A percentile compares a stretch with the other conserved stretches of the same genome.
These are phyloP conservation scores for Spatholobus suberectus DNA, from an alignment of 306 rosid species.

Conservation along the genomic window DNA sequence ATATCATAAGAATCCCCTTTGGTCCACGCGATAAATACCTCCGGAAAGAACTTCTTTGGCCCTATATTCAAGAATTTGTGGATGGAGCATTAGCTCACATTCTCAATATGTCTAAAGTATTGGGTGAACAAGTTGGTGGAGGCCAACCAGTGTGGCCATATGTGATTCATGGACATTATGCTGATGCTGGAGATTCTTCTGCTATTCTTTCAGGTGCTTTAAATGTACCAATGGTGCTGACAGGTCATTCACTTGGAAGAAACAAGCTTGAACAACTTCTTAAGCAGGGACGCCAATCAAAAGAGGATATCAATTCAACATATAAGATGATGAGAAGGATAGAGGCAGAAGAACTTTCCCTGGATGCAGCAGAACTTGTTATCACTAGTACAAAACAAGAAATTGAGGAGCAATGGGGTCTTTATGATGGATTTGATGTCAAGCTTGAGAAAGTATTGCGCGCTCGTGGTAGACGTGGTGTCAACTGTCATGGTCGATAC, in stretches of 20 bases:
- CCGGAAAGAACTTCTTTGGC: constrained; percentile 90
- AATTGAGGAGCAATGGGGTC: constrained; percentile 96
- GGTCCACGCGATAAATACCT: constrained; percentile 89
- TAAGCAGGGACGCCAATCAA: constrained; percentile 91
- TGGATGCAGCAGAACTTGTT: constrained; percentile 92
- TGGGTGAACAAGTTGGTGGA: constrained; percentile 86
- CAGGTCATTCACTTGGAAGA: constrained; percentile 93
- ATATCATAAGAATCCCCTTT: constrained; percentile 82
- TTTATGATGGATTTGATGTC: constrained; percentile 90
- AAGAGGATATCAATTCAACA: constrained; percentile 87
- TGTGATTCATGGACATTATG: constrained; percentile 92
- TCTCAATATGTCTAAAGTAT: constrained; percentile 88
- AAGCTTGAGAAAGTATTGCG: constrained; percentile 90
- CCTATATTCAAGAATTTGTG: constrained; percentile 84
- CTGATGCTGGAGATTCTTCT: constrained; percentile 92
- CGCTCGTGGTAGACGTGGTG: constrained; percentile 86
- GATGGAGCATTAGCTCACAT: constrained; percentile 93
- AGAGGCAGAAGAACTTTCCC: constrained; percentile 88
- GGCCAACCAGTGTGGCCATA: constrained; percentile 93
- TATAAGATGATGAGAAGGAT: constrained; percentile 93
- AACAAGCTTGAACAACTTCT: constrained; percentile 93
- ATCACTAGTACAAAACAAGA: constrained; percentile 94
- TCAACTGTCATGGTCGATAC: constrained; percentile 81
- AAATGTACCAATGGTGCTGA: constrained; percentile 88
- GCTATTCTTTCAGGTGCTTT: constrained; percentile 96